Evolutionary conservation across 768 basidiomycete genomes (phyloP).

Genomic region (Cystobasidium onofrii): DNA sequence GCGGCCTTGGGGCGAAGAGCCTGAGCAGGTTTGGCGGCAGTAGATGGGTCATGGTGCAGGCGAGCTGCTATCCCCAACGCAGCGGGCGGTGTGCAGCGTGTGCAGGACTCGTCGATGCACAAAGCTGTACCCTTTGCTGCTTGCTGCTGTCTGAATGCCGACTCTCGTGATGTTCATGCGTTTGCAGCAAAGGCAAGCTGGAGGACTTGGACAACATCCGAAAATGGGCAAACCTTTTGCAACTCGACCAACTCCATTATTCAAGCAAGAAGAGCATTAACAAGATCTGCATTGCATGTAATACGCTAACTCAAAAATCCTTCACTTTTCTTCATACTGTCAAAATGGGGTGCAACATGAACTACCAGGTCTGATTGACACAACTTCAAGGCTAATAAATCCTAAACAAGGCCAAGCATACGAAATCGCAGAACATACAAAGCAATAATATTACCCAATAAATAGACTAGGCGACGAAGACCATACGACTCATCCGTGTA

Average conservation of each 20-base stretch:
- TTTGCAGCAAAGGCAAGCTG: background rate
- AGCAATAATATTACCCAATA: too few species aligned
- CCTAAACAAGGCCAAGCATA: too few species aligned
- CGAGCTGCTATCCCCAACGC: background rate
- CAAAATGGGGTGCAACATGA: too few species aligned
- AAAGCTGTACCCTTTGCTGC: too few species aligned
- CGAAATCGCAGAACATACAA: too few species aligned
- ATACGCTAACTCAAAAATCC: too few species aligned
- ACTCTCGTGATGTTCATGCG: background rate
- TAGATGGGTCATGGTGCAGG: conserved; percentile 52
- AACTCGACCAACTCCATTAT: background rate
- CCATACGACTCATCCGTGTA: background rate
- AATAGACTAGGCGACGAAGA: background rate
- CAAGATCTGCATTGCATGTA: background rate
- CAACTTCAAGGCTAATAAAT: too few species aligned
- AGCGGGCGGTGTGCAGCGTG: background rate
- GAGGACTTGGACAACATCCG: background rate
- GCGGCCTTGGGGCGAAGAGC: conserved; percentile 88
- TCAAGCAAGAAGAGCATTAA: background rate
- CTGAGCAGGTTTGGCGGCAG: conserved; percentile 93
- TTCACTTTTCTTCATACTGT: too few species aligned
- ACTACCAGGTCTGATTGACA: too few species aligned
- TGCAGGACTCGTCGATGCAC: too few species aligned
- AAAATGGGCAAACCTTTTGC: background rate
- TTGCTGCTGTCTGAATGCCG: background rate